phyloP scores from a whole-genome alignment of 2,329 filamentous ascomycete species.

The Lasiodiplodia citricola region DNA sequence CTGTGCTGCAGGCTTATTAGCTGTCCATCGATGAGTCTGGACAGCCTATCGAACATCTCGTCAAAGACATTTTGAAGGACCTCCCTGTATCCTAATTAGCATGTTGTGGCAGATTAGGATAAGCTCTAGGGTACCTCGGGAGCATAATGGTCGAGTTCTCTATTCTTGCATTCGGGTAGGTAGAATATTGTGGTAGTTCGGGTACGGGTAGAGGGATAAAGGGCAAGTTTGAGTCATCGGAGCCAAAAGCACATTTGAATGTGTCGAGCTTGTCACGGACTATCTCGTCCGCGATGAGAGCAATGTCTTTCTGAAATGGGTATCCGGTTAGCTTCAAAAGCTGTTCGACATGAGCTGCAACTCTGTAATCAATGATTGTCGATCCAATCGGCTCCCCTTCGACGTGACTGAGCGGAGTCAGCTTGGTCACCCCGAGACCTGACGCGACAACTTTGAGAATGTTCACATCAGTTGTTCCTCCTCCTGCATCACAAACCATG shows the following conservation, averaged over 20 bases:
- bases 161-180: neutral
- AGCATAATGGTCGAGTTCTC: neutral
- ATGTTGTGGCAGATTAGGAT: neutral
- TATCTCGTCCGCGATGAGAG: neutral
- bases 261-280: neutral
- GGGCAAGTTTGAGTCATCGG: neutral
- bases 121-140: neutral
- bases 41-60: neutral
- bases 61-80: neutral
- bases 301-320: neutral
- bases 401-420: neutral
- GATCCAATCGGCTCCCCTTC: neutral
- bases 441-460: neutral
- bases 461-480: neutral
- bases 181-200: neutral
- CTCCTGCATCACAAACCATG: neutral
- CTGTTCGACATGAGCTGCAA: neutral
- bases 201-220: neutral
- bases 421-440: neutral
- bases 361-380: neutral
- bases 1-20: neutral
- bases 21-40: neutral
- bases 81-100: neutral
- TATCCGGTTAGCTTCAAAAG: neutral
- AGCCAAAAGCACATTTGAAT: neutral